Percentiles rank a stretch among this genome's conserved stretches.
Evolutionary conservation across 805 yeast species (phyloP).

Genomic region (Candida argentea): DNA sequence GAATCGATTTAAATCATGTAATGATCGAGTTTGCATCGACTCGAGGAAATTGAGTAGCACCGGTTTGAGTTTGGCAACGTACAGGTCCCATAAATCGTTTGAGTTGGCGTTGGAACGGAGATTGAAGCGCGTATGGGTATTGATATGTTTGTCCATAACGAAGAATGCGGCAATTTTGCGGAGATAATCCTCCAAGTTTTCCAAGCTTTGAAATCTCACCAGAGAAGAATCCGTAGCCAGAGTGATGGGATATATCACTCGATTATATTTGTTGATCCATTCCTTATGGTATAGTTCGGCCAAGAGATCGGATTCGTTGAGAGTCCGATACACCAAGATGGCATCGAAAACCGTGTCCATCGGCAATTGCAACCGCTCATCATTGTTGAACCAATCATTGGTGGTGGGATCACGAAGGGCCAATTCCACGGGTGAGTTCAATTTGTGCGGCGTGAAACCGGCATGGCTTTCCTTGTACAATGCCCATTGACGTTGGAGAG

Average conservation of each 20-base stretch:
- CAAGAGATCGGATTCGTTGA: conserved; percentile 55
- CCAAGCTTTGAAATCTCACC: conserved; percentile 19
- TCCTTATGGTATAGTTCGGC: conserved; percentile 59
- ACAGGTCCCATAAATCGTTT: conserved; percentile 67
- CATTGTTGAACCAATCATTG: conserved; percentile 40
- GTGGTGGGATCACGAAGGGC: conserved; percentile 54
- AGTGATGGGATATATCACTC: conserved; percentile 57
- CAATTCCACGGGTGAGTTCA: conserved; percentile 80
- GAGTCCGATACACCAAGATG: conserved; percentile 66
- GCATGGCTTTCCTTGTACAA: conserved; percentile 32
- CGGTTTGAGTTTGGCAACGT: conserved; percentile 49
- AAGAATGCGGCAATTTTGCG: conserved; percentile 66
- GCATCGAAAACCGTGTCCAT: conserved; percentile 76
- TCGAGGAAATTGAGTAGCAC: conserved; percentile 40
- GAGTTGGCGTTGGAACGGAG: conserved; percentile 54
- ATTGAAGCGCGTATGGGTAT: conserved; percentile 51
- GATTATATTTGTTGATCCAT: conserved; percentile 57
- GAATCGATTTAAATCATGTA: conserved; percentile 36
- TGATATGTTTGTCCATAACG: conserved; percentile 61
- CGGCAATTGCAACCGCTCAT: conserved; percentile 34
- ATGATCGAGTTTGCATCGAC: conserved; percentile 20
- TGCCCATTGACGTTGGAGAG: conserved; percentile 55
- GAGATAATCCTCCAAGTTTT: conserved; percentile 44
- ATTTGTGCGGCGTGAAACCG: conserved; percentile 43
- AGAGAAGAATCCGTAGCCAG: conserved; percentile 16